These are phyloP conservation scores for Pythium brachiatum DNA, from an alignment of 352 stramenopile species.

Conservation along the genomic window DNA sequence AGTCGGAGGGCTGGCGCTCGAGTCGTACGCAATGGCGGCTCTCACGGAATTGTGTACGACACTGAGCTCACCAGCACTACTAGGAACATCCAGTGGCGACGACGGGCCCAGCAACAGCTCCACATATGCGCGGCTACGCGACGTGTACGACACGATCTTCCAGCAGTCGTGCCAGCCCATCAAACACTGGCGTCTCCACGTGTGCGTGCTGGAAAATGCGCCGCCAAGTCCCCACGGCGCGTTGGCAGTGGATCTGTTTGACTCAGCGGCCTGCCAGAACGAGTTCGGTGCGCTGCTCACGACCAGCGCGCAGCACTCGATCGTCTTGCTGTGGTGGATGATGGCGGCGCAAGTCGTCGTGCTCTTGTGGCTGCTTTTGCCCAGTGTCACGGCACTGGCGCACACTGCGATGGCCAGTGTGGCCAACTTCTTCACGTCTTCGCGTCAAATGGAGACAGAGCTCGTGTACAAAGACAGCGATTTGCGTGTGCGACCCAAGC, in stretches of 20 bases:
- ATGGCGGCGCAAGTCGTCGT: slow-evolving; percentile 14
- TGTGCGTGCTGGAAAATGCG: slow-evolving; percentile 6
- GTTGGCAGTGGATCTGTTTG: slow-evolving; percentile 5
- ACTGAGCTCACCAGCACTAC: not conserved
- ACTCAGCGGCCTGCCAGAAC: slow-evolving; percentile 23
- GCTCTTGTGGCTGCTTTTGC: slow-evolving; percentile 22
- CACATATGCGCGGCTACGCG: slow-evolving; percentile 1
- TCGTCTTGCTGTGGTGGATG: slow-evolving; percentile 21
- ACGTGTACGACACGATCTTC: slow-evolving; percentile 20
- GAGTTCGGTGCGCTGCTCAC: slow-evolving; percentile 27
- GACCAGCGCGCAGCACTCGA: slow-evolving; percentile 10
- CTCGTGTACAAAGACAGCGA: not conserved
- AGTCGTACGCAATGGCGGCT: slow-evolving; percentile 11
- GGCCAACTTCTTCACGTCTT: not conserved
- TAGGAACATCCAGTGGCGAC: not conserved
- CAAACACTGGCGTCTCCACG: slow-evolving; percentile 20
- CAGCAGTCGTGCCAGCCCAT: slow-evolving; percentile 28
- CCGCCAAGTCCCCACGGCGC: not conserved
- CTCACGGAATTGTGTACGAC: slow-evolving; percentile 26
- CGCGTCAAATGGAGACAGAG: not conserved
- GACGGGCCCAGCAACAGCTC: not conserved
- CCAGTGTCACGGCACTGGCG: slow-evolving; percentile 7
- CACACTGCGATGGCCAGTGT: not conserved
- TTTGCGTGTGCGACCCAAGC: not conserved
- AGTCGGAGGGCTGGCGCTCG: slow-evolving; percentile 13